Evolutionary conservation across 768 basidiomycete genomes (phyloP).

Genomic region (Russula virescens): DNA sequence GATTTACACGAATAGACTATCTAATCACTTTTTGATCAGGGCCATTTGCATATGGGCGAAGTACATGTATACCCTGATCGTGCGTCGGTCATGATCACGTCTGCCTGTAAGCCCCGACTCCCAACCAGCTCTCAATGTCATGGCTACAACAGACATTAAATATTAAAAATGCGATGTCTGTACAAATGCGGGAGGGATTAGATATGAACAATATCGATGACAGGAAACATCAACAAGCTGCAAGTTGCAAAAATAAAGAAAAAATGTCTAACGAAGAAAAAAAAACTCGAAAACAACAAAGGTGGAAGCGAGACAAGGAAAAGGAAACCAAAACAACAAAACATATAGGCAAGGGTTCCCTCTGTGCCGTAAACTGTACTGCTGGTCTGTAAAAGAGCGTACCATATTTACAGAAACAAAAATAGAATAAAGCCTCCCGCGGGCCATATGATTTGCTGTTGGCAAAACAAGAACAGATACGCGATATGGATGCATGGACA

Average conservation of each 20-base stretch:
- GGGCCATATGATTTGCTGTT: not conserved
- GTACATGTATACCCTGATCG: too few species aligned
- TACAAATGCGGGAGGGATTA: slow-evolving; percentile 17
- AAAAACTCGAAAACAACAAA: not conserved
- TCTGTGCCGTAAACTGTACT: not conserved
- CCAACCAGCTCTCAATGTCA: too few species aligned
- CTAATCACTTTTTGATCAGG: too few species aligned
- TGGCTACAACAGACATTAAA: not conserved
- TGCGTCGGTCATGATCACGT: too few species aligned
- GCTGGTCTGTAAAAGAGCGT: not conserved
- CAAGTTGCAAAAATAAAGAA: not conserved
- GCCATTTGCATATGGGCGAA: too few species aligned
- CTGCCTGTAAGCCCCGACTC: too few species aligned
- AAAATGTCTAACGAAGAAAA: not conserved
- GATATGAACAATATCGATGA: slow-evolving; percentile 11
- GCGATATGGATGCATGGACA: not conserved
- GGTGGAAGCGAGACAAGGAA: not conserved
- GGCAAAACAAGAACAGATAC: not conserved
- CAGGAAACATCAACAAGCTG: not conserved
- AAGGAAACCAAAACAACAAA: not conserved
- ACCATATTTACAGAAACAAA: not conserved
- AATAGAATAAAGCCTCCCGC: not conserved
- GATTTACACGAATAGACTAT: too few species aligned
- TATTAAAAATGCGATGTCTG: slow-evolving; percentile 11
- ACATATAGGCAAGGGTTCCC: slow-evolving; percentile 8